Evolutionary conservation across 345 rosid species (phyloP), one percentile per base, ranked within the genome.

Genomic region (Rhizophora mangle): DNA sequence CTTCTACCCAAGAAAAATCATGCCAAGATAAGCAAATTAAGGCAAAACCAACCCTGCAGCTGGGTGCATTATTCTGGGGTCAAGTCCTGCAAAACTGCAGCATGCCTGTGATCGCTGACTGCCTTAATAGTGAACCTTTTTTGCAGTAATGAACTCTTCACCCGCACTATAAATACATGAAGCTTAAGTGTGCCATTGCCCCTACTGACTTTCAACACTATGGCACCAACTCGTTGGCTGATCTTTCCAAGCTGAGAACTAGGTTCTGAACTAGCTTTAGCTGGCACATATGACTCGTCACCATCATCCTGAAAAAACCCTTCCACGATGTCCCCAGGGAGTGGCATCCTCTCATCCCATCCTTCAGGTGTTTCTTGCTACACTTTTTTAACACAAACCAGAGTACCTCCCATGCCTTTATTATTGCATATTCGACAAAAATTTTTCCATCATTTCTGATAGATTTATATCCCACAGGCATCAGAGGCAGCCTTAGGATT

Each of bases 261-360:
- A 22, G 82, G 71, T 3, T 78, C 85, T 0, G 77, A 29, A 64
- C 3, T 74, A 32, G 73, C 81, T 67, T 73, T 77, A 15, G 66
- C 76, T 0, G 68, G 70, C 59, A 64, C n/a, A 62, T 75, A 81
- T 3, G 20, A 56, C 47, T 65, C 72, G 24, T 78, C 79, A 8
- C 0, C 39, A 34, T 63, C 85, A 30, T 75, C 71, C 66, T 68
- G 69, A 1, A 67, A 76, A 37, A 80, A 71, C 2, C 85, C 90
- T 60, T 82, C 90, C 49, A 82, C 75, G 16, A 84, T 80, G 68
- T 86, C 88, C 43, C 85, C 86, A 0, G 79, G 86, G 77, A 84
- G 80, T 4, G 78, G 88, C 86, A 82, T 70, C 77, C 72, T 72
- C 60, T 81, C 82, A 1, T 82, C 84, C 85, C 88, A 86, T 30